Base-by-base conservation (phyloP, 805 yeast species). In the Saccharomycopsis capsularis region DNA sequence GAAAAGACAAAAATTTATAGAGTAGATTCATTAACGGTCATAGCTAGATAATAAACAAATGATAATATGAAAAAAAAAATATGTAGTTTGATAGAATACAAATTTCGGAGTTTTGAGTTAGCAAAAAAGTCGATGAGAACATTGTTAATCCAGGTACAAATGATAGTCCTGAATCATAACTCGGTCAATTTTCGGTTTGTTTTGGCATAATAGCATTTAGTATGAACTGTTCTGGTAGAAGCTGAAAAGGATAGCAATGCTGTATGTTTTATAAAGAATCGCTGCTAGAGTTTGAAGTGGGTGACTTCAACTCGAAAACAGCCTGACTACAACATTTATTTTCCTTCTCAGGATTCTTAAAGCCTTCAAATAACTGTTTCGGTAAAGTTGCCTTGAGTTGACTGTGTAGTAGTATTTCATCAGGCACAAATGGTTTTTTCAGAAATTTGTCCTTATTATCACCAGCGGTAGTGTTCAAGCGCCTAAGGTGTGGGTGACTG, bases 281-380 rank as follows among this genome's bases (percentile, higher is more conserved):
- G 21, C 24, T 42, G 27, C 46, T 42, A 16, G 46, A 42, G 9
- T 25, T 11, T 4, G 46, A 29, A 11, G 7, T 21, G 3, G 46
- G 39, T 5, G 39, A 32, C 6, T 34, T 30, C 13, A 42, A 24
- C 11, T 42, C 46, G 15, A 42, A 42, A 16, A 42, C 30, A 11
- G 39, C 39, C 3, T n/a, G 13, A 6, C 38, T 6, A 34, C 19
- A 13, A 27, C 11, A 7, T 7, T 7, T 13, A 27, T 27, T 27
- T 6, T 9, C 19, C 6, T 34, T 34, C 5, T 34, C 38, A 16
- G 5, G 7, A 13, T 29, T 29, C 32, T 29, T 29, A 13, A 29
- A 13, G 32, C 7, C 32, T 34, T 9, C 18, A 34, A 9, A 6
- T 11, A 18, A 18, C 18, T 16, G 38, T 16, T 9, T 9, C n/a